These are phyloP conservation scores for Primulina huaijiensis DNA, from an alignment of 257 asterid genomes.

Conservation along the genomic window DNA sequence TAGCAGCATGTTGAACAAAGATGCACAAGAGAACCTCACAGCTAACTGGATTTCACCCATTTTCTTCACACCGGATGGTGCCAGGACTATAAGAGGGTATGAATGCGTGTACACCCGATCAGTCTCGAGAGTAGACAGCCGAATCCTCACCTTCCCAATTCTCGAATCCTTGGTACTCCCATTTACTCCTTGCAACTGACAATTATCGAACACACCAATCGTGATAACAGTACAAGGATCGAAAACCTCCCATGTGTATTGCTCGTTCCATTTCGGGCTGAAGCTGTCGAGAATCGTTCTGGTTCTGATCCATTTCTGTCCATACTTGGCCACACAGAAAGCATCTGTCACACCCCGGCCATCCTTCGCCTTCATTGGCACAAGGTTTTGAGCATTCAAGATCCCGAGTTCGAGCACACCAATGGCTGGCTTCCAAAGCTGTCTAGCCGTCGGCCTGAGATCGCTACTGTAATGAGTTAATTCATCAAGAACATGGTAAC, in stretches of 20 bases:
- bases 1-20: conserved; percentile 17
- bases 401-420: conserved; percentile 86
- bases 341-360: conserved; percentile 20
- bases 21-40: conserved; percentile 17
- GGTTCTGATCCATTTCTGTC: conserved; percentile 1
- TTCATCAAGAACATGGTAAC: conserved; percentile 90
- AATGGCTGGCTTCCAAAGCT: conserved; percentile 78
- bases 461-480: conserved; percentile 83
- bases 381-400: conserved; percentile 67
- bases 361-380: conserved; percentile 58
- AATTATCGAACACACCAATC: conserved; percentile 3
- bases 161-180: conserved; percentile 5
- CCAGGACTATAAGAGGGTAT: conserved; percentile 11
- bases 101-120: conserved; percentile 23
- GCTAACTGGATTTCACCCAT: conserved; percentile 23
- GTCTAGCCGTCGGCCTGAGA: conserved; percentile 67
- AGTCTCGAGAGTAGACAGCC: conserved; percentile 22
- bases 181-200: conserved; percentile 15
- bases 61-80: conserved; percentile 17
- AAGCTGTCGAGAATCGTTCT: conserved; percentile 3
- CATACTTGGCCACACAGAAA: conserved; percentile 10
- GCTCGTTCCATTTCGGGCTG: conserved; percentile 5
- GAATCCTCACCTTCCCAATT: conserved; percentile 22
- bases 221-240: conserved; percentile 2
- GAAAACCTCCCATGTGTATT: conserved; percentile 4